Percentiles rank a stretch among this genome's conserved stretches.
Conservation (phyloP, 192 early-diverging fungal genomes). For the Thoreauomyces humboldtii region DNA sequence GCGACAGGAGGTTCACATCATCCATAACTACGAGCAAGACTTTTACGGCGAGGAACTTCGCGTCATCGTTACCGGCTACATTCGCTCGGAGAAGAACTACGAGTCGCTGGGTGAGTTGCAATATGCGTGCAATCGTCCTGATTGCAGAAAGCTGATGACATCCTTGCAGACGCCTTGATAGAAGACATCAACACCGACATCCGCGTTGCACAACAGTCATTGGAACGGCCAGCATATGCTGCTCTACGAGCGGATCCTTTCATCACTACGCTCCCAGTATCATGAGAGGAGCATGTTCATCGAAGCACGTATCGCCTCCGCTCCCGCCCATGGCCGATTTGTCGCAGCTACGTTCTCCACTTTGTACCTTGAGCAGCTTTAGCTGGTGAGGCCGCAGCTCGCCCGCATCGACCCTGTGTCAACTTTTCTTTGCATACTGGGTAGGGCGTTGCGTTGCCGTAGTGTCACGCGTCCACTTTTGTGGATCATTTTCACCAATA, state of each 20-base stretch:
- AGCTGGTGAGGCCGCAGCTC: too few species aligned
- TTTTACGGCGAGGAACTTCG: slow-evolving; percentile 87
- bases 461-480: too few species aligned
- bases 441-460: too few species aligned
- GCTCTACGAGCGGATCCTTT: slow-evolving; percentile 33
- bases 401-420: too few species aligned
- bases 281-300: too few species aligned
- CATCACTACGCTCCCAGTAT: too few species aligned
- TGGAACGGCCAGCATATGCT: slow-evolving; percentile 57
- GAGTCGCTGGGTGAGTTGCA: slow-evolving; percentile 61
- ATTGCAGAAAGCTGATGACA: neutral
- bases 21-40: slow-evolving; percentile 80
- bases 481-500: too few species aligned
- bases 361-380: too few species aligned
- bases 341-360: too few species aligned
- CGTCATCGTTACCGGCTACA: slow-evolving; percentile 83
- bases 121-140: slow-evolving; percentile 6
- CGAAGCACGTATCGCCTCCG: too few species aligned
- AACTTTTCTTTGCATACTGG: too few species aligned
- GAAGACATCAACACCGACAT: slow-evolving; percentile 92
- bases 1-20: slow-evolving; percentile 94
- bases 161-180: slow-evolving; percentile 73
- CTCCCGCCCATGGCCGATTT: too few species aligned
- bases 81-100: slow-evolving; percentile 90
- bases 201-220: slow-evolving; percentile 66